Evolutionary conservation across 1,284 basidiomycete species (phyloP), one percentile per base, ranked within the genome.

Genomic region (Cryptococcus depauperatus): DNA sequence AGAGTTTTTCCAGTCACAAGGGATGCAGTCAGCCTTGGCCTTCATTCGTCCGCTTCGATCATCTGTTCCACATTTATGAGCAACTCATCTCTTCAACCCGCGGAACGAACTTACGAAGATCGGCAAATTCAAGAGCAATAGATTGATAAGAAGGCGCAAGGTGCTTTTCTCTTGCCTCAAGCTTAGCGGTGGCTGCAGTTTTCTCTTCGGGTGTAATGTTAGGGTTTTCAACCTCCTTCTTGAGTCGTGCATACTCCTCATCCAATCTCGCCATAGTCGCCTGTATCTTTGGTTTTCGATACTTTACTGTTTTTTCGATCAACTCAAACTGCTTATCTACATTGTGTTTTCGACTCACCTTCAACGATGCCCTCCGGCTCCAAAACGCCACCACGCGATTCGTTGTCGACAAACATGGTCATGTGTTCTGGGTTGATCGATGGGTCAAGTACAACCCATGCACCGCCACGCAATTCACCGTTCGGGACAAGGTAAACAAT

Each of bases 401-500:
- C 89, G 45, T 86, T 82, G 67, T 98, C 95, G 35, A 93, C 93
- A 69, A 89, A 95, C 91, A 97, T 96, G 74, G 97, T 86, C 90
- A 99, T 98, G 74, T 95, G 85, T 64, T 90, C 84, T 4, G 85
- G 78, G 71, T 93, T 91, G 69, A 99, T 98, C 19, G 89, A 88
- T 23, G 93, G 91, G 72, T 98, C 95, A 47, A 99, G 80, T 5
- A 99, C 95, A 56, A 98, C 95, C 92, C 93, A 99, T 35, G 95
- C 95, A 66, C 95, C 95, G 69, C 95, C 95, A 68, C 95, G 91
- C 42, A 99, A 81, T 72, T 99, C 95, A 57, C 93, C 95, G 62
- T 97, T 95, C 27, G 95, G 95, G 9, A 97, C 85, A 54, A 99
- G 92, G 75, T 98, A 97, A 48, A 99, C 88, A 68, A 97, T 97